Base-by-base conservation (phyloP, 257 asterid genomes). In the Fraxinus pennsylvanica region DNA sequence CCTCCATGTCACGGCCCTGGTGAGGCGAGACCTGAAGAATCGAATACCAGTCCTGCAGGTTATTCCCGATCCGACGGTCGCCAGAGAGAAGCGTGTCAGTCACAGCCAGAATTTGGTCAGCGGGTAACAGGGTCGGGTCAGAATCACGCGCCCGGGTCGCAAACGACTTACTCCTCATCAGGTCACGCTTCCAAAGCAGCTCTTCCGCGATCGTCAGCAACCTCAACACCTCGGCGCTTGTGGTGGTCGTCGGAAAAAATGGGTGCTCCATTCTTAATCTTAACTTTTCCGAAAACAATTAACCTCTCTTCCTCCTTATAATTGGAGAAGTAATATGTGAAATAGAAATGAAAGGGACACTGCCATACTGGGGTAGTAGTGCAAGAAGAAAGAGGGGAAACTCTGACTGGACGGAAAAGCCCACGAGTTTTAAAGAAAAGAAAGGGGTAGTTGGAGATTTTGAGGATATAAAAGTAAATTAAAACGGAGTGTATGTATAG, bases 141-240 rank as follows among this genome's bases (percentile, higher is more conserved):
- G 90, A 76, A n/a, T 90, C 92, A 22, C 88, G 89, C 3, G 96
- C 97, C 2, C 96, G 95, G 67, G 88, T 74, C 50, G 96, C 97
- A 70, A 90, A 90, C 9, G 94, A 86, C 79, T 88, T 88, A 84
- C 92, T 84, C 0, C 91, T 94, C 21, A 88, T 59, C 1, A 89
- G 81, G 86, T 92, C 96, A 21, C 91, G 89, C 2, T 85, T 84
- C 6, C 84, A 78, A 3, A 92, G 82, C 15, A 92, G 89, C 84
- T 85, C 87, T 82, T 92, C 96, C 0, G 96, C 89, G 7, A 85
- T 87, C 2, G 90, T 76, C 17, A 92, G 72, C 96, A 95, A 92
- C 71, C 93, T 85, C 36, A 87, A 9, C 0, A 94, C 92, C 88
- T 91, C 93, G 30, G 91, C 84, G 17, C 89, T 79, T n/a, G 86